These are phyloP conservation scores for Ambrosia artemisiifolia DNA, from an alignment of 129 eudicot genomes.

Conservation along the genomic window DNA sequence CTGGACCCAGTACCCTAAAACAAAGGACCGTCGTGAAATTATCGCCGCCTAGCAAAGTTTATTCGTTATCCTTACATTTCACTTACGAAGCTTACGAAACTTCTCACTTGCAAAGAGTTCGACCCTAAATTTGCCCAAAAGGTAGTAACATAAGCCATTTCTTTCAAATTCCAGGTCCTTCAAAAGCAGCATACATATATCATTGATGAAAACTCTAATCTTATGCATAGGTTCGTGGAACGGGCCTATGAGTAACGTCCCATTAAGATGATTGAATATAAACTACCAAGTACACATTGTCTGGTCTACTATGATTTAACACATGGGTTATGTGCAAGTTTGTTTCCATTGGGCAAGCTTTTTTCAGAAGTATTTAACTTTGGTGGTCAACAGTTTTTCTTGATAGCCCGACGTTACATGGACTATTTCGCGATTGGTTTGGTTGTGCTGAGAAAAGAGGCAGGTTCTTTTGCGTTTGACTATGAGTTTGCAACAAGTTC, in stretches of 20 bases:
- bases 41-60: constrained; percentile 38
- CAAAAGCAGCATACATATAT: constrained; percentile 32
- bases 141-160: constrained; percentile 61
- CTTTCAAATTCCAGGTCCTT: constrained; percentile 66
- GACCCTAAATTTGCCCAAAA: constrained; percentile 47
- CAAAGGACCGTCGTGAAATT: constrained; percentile 61
- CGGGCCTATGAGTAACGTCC: constrained; percentile 71
- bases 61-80: constrained; percentile 76
- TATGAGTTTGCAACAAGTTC: too few relatives aligned
- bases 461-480: too few relatives aligned
- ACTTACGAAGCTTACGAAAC: constrained; percentile 55
- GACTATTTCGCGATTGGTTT: too few relatives aligned
- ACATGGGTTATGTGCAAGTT: constrained; percentile 50
- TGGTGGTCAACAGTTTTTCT: constrained; percentile 32
- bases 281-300: constrained; percentile 37
- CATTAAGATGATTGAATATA: constrained; percentile 60
- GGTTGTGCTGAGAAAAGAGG: too few relatives aligned
- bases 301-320: constrained; percentile 64
- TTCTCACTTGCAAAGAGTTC: constrained; percentile 46
- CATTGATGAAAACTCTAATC: constrained; percentile 30
- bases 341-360: constrained; percentile 53
- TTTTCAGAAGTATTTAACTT: constrained; percentile 68
- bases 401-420: too few relatives aligned
- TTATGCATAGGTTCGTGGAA: constrained; percentile 39
- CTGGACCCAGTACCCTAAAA: constrained; percentile 49